These are phyloP conservation scores for Triticum aestivum DNA, from an alignment of 176 grass and related monocot species.

Conservation along the genomic window DNA sequence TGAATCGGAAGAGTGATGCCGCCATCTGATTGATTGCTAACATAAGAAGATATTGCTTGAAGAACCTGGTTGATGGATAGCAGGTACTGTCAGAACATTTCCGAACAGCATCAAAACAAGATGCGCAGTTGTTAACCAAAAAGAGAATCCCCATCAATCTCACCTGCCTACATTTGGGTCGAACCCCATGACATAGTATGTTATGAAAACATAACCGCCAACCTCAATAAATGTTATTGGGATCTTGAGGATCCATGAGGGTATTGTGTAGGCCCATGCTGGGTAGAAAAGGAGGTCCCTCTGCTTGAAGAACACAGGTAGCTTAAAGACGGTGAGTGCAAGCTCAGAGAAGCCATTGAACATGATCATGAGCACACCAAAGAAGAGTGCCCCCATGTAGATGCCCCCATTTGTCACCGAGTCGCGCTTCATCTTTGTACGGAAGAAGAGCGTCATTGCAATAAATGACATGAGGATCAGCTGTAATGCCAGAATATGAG, in stretches of 20 bases:
- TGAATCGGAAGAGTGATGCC: conserved; percentile 60
- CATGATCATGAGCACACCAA: conserved; percentile 73
- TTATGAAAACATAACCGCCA: conserved; percentile 64
- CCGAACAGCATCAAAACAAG: background rate
- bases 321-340: conserved; percentile 62
- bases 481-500: conserved; percentile 40
- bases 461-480: conserved; percentile 57
- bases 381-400: conserved; percentile 72
- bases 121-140: conserved; percentile 10
- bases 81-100: conserved; percentile 19
- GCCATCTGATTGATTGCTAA: conserved; percentile 78
- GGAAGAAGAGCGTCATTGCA: conserved; percentile 81
- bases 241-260: conserved; percentile 86
- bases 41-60: conserved; percentile 83
- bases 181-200: conserved; percentile 91
- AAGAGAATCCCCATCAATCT: conserved; percentile 22
- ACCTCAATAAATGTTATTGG: conserved; percentile 83
- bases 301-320: conserved; percentile 96
- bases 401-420: conserved; percentile 35
- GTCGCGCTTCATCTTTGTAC: conserved; percentile 69
- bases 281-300: conserved; percentile 90
- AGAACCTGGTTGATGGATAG: conserved; percentile 45
- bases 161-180: conserved; percentile 84
- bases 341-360: conserved; percentile 84
- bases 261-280: conserved; percentile 85